Conservation (phyloP, 805 yeast genomes). For the Starmerella scarabaei region DNA sequence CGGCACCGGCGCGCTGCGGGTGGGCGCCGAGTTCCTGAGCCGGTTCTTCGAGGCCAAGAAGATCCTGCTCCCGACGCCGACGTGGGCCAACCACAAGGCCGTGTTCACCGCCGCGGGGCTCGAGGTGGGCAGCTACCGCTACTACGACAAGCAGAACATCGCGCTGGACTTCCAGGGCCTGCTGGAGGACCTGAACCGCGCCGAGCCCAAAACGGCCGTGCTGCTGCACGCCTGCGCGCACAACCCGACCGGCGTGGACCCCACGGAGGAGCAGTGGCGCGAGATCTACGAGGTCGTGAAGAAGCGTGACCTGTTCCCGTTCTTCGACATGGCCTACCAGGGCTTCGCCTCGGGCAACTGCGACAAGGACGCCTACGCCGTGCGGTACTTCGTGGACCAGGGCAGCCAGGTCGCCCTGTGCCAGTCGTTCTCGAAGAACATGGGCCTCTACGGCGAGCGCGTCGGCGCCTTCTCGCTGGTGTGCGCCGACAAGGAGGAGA, state of each 20-base stretch:
- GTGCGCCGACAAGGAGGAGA: constrained; percentile 34
- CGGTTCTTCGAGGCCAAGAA: constrained; percentile 43
- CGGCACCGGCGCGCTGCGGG: constrained; percentile 89
- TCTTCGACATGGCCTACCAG: constrained; percentile 90
- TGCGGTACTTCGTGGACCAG: constrained; percentile 40
- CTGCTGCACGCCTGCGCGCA: constrained; percentile 91
- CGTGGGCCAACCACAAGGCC: constrained; percentile 89
- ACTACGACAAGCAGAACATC: constrained; percentile 52
- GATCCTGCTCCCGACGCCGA: constrained; percentile 69
- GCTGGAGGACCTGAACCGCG: constrained; percentile 42
- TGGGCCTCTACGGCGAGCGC: constrained; percentile 96
- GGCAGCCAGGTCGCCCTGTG: constrained; percentile 58
- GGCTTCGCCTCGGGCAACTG: constrained; percentile 90
- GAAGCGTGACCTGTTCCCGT: constrained; percentile 52
- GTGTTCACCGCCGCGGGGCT: constrained; percentile 67
- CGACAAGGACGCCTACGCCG: constrained; percentile 72
- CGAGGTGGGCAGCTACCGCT: constrained; percentile 45
- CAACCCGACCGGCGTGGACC: constrained; percentile 94
- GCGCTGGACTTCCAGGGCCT: constrained; percentile 54
- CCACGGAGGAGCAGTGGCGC: constrained; percentile 69
- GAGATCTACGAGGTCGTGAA: constrained; percentile 52
- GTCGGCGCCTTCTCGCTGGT: constrained; percentile 75
- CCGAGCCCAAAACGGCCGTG: constrained; percentile 49
- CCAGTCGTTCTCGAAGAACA: constrained; percentile 93
- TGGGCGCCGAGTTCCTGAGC: constrained; percentile 64